Conservation (phyloP, 2,329 filamentous ascomycete genomes). For the Tolypocladium cylindrosporum region DNA sequence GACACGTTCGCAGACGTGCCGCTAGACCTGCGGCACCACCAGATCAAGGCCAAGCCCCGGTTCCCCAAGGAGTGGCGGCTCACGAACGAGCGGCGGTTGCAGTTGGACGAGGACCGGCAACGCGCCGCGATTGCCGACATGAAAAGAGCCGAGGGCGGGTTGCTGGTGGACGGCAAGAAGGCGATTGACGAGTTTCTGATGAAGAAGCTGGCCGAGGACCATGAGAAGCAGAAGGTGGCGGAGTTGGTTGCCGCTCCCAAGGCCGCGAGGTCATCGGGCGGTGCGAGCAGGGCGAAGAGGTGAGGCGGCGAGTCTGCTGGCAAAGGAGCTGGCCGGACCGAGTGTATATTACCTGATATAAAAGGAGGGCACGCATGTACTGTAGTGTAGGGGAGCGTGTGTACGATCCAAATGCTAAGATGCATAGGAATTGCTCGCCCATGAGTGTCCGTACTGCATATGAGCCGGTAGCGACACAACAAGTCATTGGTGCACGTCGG, state of each 20-base stretch:
- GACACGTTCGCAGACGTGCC: slow-evolving; percentile 87
- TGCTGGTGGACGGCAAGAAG: slow-evolving; percentile 47
- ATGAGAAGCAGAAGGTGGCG: slow-evolving; percentile 21
- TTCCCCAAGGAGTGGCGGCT: slow-evolving; percentile 82
- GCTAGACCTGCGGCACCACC: slow-evolving; percentile 79
- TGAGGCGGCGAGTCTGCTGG: slow-evolving; percentile 3
- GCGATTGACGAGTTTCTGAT: slow-evolving; percentile 30
- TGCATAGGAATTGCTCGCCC: not conserved
- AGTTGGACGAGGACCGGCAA: slow-evolving; percentile 53
- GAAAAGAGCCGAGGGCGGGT: slow-evolving; percentile 39
- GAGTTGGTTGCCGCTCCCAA: slow-evolving; percentile 18
- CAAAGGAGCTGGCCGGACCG: not conserved
- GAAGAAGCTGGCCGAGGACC: slow-evolving; percentile 21
- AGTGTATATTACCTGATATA: not conserved
- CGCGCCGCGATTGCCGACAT: slow-evolving; percentile 43
- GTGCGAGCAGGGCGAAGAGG: slow-evolving; percentile 11
- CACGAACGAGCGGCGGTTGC: slow-evolving; percentile 55
- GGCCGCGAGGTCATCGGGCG: slow-evolving; percentile 4
- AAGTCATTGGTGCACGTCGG: not conserved
- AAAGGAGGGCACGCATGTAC: not conserved
- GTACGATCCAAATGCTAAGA: not conserved
- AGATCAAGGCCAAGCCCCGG: slow-evolving; percentile 52
- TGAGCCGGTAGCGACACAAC: not conserved
- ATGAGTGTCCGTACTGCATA: not conserved
- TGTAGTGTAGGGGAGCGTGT: not conserved